These are phyloP conservation scores for Podila minutissima DNA, from an alignment of 192 early-diverging fungal species.

Conservation along the genomic window DNA sequence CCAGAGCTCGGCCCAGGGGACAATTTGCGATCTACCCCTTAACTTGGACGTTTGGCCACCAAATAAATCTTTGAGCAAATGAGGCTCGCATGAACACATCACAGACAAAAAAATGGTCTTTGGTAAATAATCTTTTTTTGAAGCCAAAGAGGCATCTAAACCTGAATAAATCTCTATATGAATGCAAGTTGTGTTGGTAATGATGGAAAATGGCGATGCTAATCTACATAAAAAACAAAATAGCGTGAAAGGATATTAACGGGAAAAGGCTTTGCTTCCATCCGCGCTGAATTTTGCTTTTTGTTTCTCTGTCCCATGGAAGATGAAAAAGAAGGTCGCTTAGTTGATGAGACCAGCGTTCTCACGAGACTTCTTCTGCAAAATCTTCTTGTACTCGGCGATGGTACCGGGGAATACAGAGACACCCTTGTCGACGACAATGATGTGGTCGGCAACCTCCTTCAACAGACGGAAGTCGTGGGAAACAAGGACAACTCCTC, in stretches of 20 bases:
- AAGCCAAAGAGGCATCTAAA: background rate
- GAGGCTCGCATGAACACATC: too few species aligned
- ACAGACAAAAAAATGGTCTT: background rate
- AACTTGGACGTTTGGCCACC: background rate
- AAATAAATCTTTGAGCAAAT: too few species aligned
- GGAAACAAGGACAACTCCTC: conserved; percentile 96
- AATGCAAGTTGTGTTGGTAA: background rate
- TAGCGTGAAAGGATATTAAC: background rate
- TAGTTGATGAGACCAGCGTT: conserved; percentile 52
- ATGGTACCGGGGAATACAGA: conserved; percentile 84
- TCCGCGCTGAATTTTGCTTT: background rate
- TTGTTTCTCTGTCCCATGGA: conserved; percentile 2
- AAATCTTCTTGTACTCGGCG: conserved; percentile 89
- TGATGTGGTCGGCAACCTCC: conserved; percentile 95
- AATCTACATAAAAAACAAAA: conserved; percentile 3
- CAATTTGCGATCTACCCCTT: background rate
- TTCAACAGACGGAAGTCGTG: conserved; percentile 99
- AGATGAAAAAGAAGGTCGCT: background rate
- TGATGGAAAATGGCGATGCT: background rate
- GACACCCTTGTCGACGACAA: conserved; percentile 87
- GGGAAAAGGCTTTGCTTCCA: background rate
- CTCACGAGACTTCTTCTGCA: conserved; percentile 58
- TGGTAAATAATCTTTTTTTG: background rate
- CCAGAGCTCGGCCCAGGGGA: background rate
- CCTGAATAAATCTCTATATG: background rate